phyloP scores from a whole-genome alignment of 1,284 basidiomycete species.

The Fomitopsis betulina region DNA sequence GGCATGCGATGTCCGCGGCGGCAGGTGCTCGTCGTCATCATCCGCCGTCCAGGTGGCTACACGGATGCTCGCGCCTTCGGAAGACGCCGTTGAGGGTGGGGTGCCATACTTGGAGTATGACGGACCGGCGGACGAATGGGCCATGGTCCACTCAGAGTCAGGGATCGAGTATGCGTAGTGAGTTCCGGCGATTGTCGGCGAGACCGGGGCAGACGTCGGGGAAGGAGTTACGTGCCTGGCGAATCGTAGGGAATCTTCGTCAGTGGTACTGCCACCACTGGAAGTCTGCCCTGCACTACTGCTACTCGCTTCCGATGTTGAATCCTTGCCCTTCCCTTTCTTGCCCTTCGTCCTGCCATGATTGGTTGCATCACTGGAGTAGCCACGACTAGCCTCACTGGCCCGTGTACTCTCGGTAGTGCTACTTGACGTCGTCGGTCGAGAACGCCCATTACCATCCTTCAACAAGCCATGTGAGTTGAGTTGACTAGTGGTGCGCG shows the following conservation, averaged over 20 bases:
- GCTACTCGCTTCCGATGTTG: conserved; percentile 5
- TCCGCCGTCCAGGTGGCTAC: conserved; percentile 30
- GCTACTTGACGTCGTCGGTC: conserved; percentile 5
- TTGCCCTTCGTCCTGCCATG: conserved; percentile 10
- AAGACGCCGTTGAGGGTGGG: neutral
- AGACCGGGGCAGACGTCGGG: conserved; percentile 8
- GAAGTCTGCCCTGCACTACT: conserved; percentile 20
- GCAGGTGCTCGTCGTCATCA: conserved; percentile 33
- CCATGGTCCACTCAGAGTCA: conserved; percentile 10
- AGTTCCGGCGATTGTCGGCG: conserved; percentile 14
- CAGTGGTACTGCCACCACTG: conserved; percentile 21
- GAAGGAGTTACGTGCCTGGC: conserved; percentile 11
- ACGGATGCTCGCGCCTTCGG: conserved; percentile 4
- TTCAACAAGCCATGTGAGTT: conserved; percentile 63
- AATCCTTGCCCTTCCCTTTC: conserved; percentile 11
- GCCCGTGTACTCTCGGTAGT: conserved; percentile 1
- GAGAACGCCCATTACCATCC: conserved; percentile 25
- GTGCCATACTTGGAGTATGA: conserved; percentile 10
- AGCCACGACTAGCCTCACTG: conserved; percentile 9
- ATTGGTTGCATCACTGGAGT: conserved; percentile 8
- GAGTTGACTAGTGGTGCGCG: conserved; percentile 66
- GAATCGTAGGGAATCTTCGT: conserved; percentile 22
- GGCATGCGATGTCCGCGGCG: conserved; percentile 60
- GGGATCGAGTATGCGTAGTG: conserved; percentile 11
- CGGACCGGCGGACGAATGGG: conserved; percentile 11